Conservation (phyloP, 495 filamentous ascomycete species). For the Ascobolus immersus region DNA sequence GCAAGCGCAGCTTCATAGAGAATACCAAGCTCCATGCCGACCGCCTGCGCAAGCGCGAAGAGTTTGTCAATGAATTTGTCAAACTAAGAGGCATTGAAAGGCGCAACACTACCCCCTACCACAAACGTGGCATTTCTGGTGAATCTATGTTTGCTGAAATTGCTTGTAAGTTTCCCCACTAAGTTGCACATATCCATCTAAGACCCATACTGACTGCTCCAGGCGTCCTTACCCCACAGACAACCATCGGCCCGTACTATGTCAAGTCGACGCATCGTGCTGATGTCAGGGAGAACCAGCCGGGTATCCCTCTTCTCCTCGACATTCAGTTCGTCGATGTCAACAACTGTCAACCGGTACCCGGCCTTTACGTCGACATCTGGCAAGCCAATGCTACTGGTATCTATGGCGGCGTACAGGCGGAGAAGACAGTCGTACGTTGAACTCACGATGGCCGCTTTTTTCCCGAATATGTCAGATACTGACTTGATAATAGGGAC, state of each 20-base stretch:
- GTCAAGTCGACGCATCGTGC: conserved; percentile 22
- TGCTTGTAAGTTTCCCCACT: conserved; percentile 3
- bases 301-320: conserved; percentile 29
- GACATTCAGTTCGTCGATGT: conserved; percentile 34
- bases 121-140: conserved; percentile 1
- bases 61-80: conserved; percentile 20
- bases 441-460: conserved; percentile 2
- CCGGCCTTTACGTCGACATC: conserved; percentile 31
- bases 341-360: conserved; percentile 29
- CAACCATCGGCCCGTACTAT: conserved; percentile 29
- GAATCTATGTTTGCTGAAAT: neutral
- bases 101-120: conserved; percentile 16
- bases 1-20: conserved; percentile 15
- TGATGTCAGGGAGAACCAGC: conserved; percentile 29
- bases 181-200: too few species aligned
- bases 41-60: conserved; percentile 17
- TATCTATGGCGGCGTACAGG: conserved; percentile 28
- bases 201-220: conserved; percentile 2
- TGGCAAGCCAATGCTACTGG: conserved; percentile 35
- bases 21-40: conserved; percentile 15
- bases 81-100: conserved; percentile 23
- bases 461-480: conserved; percentile 7
- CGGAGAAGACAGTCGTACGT: conserved; percentile 5
- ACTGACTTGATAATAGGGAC: conserved; percentile 5
- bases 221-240: conserved; percentile 22